A percentile compares a stretch with the other conserved stretches of the same genome.
Evolutionary conservation across 176 grass and related monocot genomes (phyloP).

Genomic region (Ensete ventricosum): DNA sequence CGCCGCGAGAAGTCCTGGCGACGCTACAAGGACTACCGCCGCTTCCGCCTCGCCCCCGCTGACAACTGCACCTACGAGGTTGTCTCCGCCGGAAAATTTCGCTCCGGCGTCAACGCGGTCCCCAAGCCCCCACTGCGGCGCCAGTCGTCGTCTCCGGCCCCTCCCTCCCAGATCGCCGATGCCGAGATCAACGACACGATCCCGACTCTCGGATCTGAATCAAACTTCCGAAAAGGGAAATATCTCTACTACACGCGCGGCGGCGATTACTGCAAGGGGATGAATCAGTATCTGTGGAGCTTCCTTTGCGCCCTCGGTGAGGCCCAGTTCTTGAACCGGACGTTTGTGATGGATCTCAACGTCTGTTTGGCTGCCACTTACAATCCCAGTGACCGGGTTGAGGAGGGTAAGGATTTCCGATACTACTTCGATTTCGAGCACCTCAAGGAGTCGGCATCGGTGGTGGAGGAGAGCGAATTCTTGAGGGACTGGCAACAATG

Average conservation of each 20-base stretch:
- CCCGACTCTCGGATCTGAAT: constrained; percentile 59
- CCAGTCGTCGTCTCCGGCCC: not conserved
- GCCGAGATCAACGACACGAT: constrained; percentile 84
- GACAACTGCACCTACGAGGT: constrained; percentile 57
- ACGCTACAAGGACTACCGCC: constrained; percentile 75
- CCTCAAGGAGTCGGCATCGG: constrained; percentile 52
- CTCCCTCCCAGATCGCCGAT: constrained; percentile 17
- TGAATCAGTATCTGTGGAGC: constrained; percentile 93
- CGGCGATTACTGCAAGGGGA: constrained; percentile 91
- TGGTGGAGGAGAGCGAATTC: constrained; percentile 78
- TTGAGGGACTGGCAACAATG: constrained; percentile 60
- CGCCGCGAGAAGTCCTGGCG: constrained; percentile 79
- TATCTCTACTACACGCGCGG: constrained; percentile 90
- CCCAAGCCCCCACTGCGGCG: constrained; percentile 17
- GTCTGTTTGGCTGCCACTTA: constrained; percentile 67
- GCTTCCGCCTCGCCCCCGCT: constrained; percentile 41
- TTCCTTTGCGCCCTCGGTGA: constrained; percentile 86
- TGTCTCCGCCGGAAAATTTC: constrained; percentile 56
- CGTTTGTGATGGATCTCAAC: constrained; percentile 75
- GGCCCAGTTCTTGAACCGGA: constrained; percentile 88
- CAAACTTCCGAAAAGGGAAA: constrained; percentile 57
- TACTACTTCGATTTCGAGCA: constrained; percentile 97
- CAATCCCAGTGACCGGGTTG: constrained; percentile 60
- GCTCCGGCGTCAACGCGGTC: constrained; percentile 64
- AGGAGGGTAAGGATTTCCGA: constrained; percentile 80